Evolutionary conservation across 1,139 yeast species (phyloP).

Genomic region (Pichia sp.): DNA sequence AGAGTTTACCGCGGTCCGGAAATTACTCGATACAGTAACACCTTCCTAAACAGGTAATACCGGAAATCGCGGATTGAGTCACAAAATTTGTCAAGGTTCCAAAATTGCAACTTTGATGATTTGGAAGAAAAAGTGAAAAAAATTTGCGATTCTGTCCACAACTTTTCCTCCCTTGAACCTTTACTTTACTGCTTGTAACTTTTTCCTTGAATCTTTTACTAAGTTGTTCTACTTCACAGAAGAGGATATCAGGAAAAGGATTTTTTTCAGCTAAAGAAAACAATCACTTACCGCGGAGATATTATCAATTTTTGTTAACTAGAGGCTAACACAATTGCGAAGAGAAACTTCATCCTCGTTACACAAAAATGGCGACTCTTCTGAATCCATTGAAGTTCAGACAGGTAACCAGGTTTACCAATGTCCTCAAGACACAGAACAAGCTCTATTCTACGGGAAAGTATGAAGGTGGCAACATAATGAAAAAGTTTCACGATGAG

Average conservation of each 20-base stretch:
- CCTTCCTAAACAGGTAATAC: conserved; percentile 23
- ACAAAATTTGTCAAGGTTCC: conserved; percentile 7
- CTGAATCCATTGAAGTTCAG: conserved; percentile 14
- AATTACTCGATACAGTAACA: conserved; percentile 18
- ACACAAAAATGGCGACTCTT: conserved; percentile 13
- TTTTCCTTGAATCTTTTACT: not conserved
- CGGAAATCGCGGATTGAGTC: conserved; percentile 32
- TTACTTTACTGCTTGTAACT: not conserved
- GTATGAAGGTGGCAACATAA: conserved; percentile 56
- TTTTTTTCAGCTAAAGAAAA: not conserved
- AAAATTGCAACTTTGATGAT: not conserved
- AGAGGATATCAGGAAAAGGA: not conserved
- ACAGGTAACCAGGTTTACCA: conserved; percentile 16
- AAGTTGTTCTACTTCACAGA: not conserved
- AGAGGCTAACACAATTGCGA: not conserved
- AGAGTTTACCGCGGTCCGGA: conserved; percentile 21
- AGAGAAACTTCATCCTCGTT: not conserved
- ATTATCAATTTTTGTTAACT: not conserved
- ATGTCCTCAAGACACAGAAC: conserved; percentile 8
- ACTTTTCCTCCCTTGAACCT: not conserved
- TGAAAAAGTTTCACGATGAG: conserved; percentile 44
- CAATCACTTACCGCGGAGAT: not conserved
- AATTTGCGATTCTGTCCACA: conserved; percentile 7
- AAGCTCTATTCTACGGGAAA: conserved; percentile 32
- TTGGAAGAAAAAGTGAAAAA: conserved; percentile 6